These are phyloP conservation scores for Sarocladium oryzae DNA, from an alignment of 2,329 filamentous ascomycete species.

Conservation along the genomic window DNA sequence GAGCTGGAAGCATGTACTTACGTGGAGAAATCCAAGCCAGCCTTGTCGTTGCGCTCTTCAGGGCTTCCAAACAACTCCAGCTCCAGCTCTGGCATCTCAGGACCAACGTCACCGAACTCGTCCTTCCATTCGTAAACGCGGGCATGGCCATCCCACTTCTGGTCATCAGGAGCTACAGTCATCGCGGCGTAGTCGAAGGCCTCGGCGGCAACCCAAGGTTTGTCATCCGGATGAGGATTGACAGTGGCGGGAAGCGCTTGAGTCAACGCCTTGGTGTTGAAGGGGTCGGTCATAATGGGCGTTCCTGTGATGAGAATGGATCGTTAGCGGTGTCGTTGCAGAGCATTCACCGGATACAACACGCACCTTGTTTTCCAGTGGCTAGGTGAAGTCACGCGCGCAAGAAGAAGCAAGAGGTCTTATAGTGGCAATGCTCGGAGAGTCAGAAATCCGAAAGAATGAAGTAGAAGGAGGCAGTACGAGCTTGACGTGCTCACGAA, in stretches of 20 bases:
- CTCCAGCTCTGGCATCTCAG: conserved; percentile 64
- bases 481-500: neutral
- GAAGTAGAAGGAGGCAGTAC: neutral
- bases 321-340: too few species aligned
- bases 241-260: neutral
- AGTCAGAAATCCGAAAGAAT: neutral
- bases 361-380: too few species aligned
- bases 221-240: neutral
- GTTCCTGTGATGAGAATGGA: neutral
- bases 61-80: conserved; percentile 63
- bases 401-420: neutral
- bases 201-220: neutral
- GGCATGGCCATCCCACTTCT: conserved; percentile 47
- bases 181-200: conserved; percentile 41
- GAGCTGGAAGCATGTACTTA: conserved; percentile 28
- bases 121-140: conserved; percentile 76
- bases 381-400: too few species aligned
- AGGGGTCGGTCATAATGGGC: neutral
- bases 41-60: conserved; percentile 37
- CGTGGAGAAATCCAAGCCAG: conserved; percentile 59
- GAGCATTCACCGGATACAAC: too few species aligned
- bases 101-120: conserved; percentile 80
- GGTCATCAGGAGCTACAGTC: neutral
- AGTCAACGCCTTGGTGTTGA: neutral
- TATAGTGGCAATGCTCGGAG: neutral